Base-by-base conservation (phyloP, 208 protist genomes). In the Kentomonas sorsogonicus region DNA sequence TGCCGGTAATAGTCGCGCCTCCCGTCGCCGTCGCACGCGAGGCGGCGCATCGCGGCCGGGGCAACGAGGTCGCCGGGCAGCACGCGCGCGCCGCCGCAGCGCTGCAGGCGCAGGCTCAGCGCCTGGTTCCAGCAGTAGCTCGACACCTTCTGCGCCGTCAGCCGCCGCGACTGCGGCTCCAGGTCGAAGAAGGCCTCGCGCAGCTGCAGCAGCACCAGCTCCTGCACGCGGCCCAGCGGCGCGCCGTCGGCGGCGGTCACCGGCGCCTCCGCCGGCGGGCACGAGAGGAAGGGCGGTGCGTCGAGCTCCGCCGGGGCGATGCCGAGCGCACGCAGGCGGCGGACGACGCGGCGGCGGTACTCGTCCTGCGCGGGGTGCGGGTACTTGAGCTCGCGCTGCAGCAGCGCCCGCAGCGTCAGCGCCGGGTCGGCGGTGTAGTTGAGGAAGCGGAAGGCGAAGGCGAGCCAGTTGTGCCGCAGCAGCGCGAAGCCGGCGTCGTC, bases 91-190 rank as follows among this genome's bases (percentile, higher is more conserved):
- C 66, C 55, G 29, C 75, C 77, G 55, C 80, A 72, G 63, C 74
- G 79, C 33, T 89, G 82, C 5, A 91, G 66, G 18, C 86, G 86
- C 2, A 94, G 71, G 33, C 83, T 86, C 45, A 94, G 53, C 15
- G 64, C 86, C 69, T 91, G 83, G 63, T 94, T 94, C 83, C 86
- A 94, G 30, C 91, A 60, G 61, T 83, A 94, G 61, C 83, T 91
- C n/a, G 76, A 76, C 34, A 91, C 60, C 15, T 79, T 68, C 67
- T 91, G 83, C 53, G 83, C 86, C 22, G 75, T 88, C 20, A 90
- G 68, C 0, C 86, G 78, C 10, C 86, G 73, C 39, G 69, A 77
- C 52, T 72, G 72, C 52, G 61, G 40, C 34, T 72, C 56, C n/a
- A 94, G 56, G 48, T 91, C 83, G 31, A 91, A 77, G 70, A 78